Base-by-base conservation (phyloP, 2,329 filamentous ascomycete genomes). In the Neonectria faginata region DNA sequence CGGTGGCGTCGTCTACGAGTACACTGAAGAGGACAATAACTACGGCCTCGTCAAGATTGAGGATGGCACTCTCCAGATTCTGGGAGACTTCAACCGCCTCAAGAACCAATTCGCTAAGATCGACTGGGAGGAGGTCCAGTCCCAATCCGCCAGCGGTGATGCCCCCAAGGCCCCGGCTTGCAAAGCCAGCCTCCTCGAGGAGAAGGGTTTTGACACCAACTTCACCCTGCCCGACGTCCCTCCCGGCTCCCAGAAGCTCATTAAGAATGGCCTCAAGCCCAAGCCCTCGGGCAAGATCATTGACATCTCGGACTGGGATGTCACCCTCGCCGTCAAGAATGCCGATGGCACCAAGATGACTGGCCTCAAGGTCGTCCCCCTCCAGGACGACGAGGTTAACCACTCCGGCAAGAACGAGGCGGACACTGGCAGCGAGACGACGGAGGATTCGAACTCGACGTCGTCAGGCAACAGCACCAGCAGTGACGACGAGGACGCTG, bases 1-100 rank as follows among this genome's bases (percentile, higher is more conserved):
- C 59, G 92, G 92, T 67, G 92, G 92, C 68, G 84, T 96, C 50
- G 91, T 95, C 50, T 96, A 95, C 82, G 91, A 96, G 79, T 95
- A 88, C 79, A 89, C 88, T 1, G 85, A 94, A 79, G 92, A 94
- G 76, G 79, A 81, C 45, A 90, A 91, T 76, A 81, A 88, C 75
- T 91, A 84, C 65, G 89, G 89, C 57, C 84, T 94, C 8, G 89
- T 92, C 67, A 74, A 86, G 68, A 79, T 92, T 72, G 86, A 86
- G 71, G 79, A 77, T 62, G 86, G 89, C 71, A 86, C 83, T 18
- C 84, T 88, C 60, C 81, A 83, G 51, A 82, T 93, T 47, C 82
- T 88, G 39, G 70, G 79, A 22, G 92, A 94, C 78, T 94, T 85
- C 80, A 87, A 91, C 76, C 90, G 92, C 68, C 88, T 98, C 65